Conservation (phyloP, 371 early-diverging fungal species). For the Fennellomyces sp. region DNA sequence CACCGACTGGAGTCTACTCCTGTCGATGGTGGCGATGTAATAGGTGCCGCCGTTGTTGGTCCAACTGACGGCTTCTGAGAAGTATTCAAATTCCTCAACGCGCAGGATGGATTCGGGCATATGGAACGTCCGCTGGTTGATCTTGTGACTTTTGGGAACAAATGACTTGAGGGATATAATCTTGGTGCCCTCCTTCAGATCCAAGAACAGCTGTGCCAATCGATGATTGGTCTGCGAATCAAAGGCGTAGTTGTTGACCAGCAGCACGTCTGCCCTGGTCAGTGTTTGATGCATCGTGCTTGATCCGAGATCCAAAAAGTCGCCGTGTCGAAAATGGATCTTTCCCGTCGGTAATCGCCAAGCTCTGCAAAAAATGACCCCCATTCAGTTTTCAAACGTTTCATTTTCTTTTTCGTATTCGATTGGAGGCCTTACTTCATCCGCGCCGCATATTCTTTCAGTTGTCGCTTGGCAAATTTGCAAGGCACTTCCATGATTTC, state of each 20-base stretch:
- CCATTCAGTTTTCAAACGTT: too few relatives aligned
- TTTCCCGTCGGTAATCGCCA: slow-evolving; percentile 68
- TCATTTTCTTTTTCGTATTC: too few relatives aligned
- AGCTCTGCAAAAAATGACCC: slow-evolving; percentile 35
- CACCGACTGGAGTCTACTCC: slow-evolving; percentile 65
- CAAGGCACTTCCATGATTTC: slow-evolving; percentile 93
- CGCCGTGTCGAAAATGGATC: slow-evolving; percentile 73
- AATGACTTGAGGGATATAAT: slow-evolving; percentile 84
- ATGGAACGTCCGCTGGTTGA: slow-evolving; percentile 76
- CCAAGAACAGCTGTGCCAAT: slow-evolving; percentile 83
- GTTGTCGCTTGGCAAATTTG: slow-evolving; percentile 77
- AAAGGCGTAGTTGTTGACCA: slow-evolving; percentile 96
- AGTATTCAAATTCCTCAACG: slow-evolving; percentile 77
- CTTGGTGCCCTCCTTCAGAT: slow-evolving; percentile 88
- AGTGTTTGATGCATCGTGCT: slow-evolving; percentile 67
- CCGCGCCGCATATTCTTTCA: slow-evolving; percentile 82
- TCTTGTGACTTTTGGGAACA: slow-evolving; percentile 79
- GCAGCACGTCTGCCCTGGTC: slow-evolving; percentile 85
- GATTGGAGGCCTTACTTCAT: slow-evolving; percentile 68
- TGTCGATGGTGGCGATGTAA: slow-evolving; percentile 85
- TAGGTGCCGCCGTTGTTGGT: slow-evolving; percentile 87
- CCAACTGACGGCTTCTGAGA: slow-evolving; percentile 90
- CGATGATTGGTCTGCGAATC: slow-evolving; percentile 81
- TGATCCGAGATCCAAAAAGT: slow-evolving; percentile 67
- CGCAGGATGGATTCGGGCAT: slow-evolving; percentile 85